Percentiles rank a stretch among this genome's conserved stretches.
Evolutionary conservation across 768 basidiomycete species (phyloP).

Genomic region (Rhodotorula toruloides): DNA sequence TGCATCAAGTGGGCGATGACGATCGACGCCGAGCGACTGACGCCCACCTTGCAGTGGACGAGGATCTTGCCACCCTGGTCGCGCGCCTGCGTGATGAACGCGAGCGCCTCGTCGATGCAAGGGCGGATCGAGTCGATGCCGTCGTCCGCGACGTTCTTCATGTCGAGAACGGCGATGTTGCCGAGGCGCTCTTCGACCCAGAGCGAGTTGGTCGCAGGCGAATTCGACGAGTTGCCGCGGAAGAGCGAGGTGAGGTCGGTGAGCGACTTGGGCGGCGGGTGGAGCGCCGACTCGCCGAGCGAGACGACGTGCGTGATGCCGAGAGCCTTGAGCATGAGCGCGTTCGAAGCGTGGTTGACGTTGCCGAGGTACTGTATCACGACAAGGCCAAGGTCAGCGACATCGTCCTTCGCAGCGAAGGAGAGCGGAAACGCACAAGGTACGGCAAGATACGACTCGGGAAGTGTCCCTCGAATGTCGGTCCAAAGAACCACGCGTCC

Average conservation of each 20-base stretch:
- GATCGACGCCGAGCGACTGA: conserved; percentile 86
- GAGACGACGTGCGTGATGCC: conserved; percentile 96
- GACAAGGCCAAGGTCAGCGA: background rate
- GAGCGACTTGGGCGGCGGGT: conserved; percentile 60
- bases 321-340: conserved; percentile 89
- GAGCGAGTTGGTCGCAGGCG: conserved; percentile 54
- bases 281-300: conserved; percentile 87
- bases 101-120: conserved; percentile 78
- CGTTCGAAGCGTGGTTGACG: conserved; percentile 89
- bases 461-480: conserved; percentile 89
- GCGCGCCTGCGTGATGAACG: conserved; percentile 86
- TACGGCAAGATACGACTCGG: conserved; percentile 88
- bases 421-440: conserved; percentile 56
- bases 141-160: conserved; percentile 67
- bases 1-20: conserved; percentile 98
- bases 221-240: conserved; percentile 8
- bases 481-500: conserved; percentile 90
- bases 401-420: conserved; percentile 13
- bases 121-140: conserved; percentile 91
- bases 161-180: conserved; percentile 81
- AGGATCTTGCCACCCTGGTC: conserved; percentile 78
- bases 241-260: conserved; percentile 22
- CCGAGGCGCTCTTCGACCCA: conserved; percentile 86
- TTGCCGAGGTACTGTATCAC: conserved; percentile 38
- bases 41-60: conserved; percentile 99